Conservation (phyloP, 2,329 filamentous ascomycete genomes). For the Plenodomus lindquistii region DNA sequence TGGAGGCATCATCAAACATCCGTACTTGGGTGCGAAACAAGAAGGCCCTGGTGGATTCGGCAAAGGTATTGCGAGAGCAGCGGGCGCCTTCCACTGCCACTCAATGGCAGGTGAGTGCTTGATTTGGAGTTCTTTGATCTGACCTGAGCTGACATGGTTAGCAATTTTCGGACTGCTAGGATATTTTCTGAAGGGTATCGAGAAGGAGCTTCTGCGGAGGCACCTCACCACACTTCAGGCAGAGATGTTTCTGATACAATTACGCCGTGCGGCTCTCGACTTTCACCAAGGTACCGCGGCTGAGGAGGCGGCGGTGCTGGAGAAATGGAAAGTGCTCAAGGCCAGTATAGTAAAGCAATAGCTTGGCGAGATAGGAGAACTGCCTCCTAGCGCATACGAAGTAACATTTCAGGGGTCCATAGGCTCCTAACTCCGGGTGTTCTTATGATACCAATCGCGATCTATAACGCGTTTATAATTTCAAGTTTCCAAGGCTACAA, state of each 20-base stretch:
- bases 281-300: not conserved
- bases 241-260: conserved; percentile 4
- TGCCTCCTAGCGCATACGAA: too few species aligned
- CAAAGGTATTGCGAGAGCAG: conserved; percentile 38
- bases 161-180: conserved; percentile 5
- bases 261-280: conserved; percentile 1
- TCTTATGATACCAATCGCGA: too few species aligned
- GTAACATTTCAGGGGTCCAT: too few species aligned
- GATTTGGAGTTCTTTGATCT: too few species aligned
- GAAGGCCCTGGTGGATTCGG: conserved; percentile 63
- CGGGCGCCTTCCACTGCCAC: conserved; percentile 11
- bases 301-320: not conserved
- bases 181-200: conserved; percentile 25
- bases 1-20: conserved; percentile 75
- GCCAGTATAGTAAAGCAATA: too few species aligned
- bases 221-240: conserved; percentile 5
- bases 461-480: too few species aligned
- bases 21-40: conserved; percentile 65
- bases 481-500: too few species aligned
- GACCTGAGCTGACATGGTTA: too few species aligned
- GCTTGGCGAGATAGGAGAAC: too few species aligned
- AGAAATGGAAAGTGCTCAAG: too few species aligned
- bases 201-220: conserved; percentile 1
- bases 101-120: conserved; percentile 13
- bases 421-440: too few species aligned